Base-by-base conservation (phyloP, 177 flowering plant species). In the Vitis hybrid region DNA sequence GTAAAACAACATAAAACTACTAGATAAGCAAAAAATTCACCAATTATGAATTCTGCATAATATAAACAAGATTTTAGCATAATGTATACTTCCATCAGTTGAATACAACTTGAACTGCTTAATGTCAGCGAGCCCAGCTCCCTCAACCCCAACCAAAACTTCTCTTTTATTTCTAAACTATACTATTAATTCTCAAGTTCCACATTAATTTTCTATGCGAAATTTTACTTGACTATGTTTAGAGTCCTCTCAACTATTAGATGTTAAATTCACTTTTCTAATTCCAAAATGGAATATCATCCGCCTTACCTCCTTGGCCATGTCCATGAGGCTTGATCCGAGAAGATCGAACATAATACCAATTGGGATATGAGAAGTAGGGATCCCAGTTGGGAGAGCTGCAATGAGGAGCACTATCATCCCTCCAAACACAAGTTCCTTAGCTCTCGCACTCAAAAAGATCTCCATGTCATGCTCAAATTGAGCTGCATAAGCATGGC, bases 401-500 rank as follows among this genome's bases (percentile, higher is more conserved):
- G 69, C 50, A 16, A 81, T 16, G 4, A 67, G 49, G 1, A 85
- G 52, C 1, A 70, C 73, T 78, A 87, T 63, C 56, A 85, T 18
- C 8, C 87, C 88, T 15, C 85, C 82, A 15, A 11, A 8, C 15
- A 78, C 83, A 35, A 85, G 15, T 72, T 87, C 91, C n/a, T 72
- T 30, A 19, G 85, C 84, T 60, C 88, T 75, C 10, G 82, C 85
- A 16, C 52, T 19, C 54, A 87, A 68, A 65, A 87, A 85, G 1
- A 13, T 13, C 65, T 57, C 73, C 62, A 86, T 68, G 70, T 88
- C 91, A 65, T 48, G 63, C 1, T 16, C 73, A 68, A 81, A 86
- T 46, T 88, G 89, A 5, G 50, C 40, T 13, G 68, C 57, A 69
- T 85, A 89, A 49, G 88, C 94, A 4, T 74, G 56, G 0, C 60